Conservation (phyloP, 140 eudicot genomes). For the Oenanthe javanica region DNA sequence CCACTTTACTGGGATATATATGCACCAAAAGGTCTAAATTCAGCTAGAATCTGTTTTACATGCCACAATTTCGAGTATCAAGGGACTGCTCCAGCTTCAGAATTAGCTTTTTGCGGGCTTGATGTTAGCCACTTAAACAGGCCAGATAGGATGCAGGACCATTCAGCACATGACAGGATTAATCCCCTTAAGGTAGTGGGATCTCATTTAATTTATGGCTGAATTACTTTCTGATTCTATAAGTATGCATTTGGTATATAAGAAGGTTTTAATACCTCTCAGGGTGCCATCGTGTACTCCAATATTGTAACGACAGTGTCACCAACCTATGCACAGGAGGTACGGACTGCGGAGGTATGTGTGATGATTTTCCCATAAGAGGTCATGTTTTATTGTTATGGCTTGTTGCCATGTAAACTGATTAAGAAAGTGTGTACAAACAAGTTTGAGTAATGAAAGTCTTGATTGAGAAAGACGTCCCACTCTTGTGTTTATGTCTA, state of each 20-base stretch:
- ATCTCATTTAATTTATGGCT: not conserved
- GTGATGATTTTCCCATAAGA: not conserved
- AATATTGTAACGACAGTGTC: constrained; percentile 97
- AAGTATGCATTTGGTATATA: not conserved
- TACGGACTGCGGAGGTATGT: constrained; percentile 76
- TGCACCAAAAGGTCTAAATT: constrained; percentile 85
- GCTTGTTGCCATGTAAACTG: not conserved
- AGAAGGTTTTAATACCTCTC: constrained; percentile 23
- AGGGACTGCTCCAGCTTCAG: constrained; percentile 86
- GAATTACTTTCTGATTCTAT: not conserved
- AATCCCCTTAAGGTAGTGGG: constrained; percentile 77
- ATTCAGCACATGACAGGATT: constrained; percentile 61
- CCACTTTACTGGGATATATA: constrained; percentile 98
- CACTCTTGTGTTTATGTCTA: not conserved
- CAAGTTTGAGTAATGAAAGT: not conserved
- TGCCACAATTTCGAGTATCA: constrained; percentile 98
- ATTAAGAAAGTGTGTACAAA: not conserved
- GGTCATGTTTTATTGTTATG: not conserved
- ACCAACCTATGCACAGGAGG: constrained; percentile 97
- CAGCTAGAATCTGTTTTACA: constrained; percentile 92
- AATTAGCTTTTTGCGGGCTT: constrained; percentile 90
- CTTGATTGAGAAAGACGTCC: not conserved
- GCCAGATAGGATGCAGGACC: constrained; percentile 97
- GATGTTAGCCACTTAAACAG: constrained; percentile 74
- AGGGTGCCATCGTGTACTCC: constrained; percentile 98